Evolutionary conservation across 2,329 filamentous ascomycete species (phyloP), one percentile per base, ranked within the genome.

Genomic region (Chaetothyriales sp.): DNA sequence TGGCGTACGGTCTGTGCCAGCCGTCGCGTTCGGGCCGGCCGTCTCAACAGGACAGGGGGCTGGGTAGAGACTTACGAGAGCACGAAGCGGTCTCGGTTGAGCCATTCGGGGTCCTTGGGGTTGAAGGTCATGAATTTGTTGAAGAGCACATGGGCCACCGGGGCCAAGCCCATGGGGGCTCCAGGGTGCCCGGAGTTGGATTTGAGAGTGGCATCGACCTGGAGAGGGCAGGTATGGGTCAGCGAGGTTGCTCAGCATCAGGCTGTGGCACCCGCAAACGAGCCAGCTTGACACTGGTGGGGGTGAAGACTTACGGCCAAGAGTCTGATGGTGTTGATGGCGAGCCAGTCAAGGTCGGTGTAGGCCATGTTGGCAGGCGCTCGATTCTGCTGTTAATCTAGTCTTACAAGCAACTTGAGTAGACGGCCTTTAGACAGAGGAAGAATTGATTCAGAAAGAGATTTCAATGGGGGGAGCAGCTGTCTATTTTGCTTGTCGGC

Each of bases 111-210:
- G 81, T 95, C 95, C 84, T 95, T 94, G 66, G 92, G 92, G 84
- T 97, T 98, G 81, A 95, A 98, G 71, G 76, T 94, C 88, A 98
- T 88, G 80, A 95, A 94, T 73, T 92, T 94, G 82, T 95, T 94
- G 77, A 87, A 98, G 60, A 98, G 82, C 66, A 97, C 88, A 79
- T 97, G 92, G 71, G 92, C 84, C 67, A 89, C 82, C 58, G 92
- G 90, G 67, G 92, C 92, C 87, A 97, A 79, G 68, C 81, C 57
- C 92, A 98, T 98, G 66, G 92, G 92, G 71, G 92, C 92, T 79
- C 92, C 92, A 66, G 92, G 92, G 77, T 98, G 92, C 69, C 92
- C 92, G 61, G 90, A 95, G 81, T 97, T 97, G 70, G 90, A 88
- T 71, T 85, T 78, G 73, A 83, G 83, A 67, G 89, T 95, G 70